Base-by-base conservation (phyloP, 2,329 filamentous ascomycete genomes). In the Colletotrichum orbiculare region DNA sequence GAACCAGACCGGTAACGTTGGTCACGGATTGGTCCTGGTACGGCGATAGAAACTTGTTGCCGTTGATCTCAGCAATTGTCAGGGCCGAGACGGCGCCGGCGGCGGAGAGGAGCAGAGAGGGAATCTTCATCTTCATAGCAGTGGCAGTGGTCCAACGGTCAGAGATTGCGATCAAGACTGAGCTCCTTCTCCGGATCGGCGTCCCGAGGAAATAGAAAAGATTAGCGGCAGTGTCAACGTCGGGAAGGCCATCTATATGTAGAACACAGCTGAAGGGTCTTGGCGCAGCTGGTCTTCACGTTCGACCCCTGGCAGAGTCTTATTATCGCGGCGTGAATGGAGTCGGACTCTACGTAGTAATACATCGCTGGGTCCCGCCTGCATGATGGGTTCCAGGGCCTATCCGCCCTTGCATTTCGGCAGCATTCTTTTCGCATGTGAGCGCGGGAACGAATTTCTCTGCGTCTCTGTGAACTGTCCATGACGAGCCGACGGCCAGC, bases 11-110 rank as follows among this genome's bases (percentile, higher is more conserved):
- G 39, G 83, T 82, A 60, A 92, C 81, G 61, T 85, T 84, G 25
- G 81, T 83, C 54, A 91, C 85, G 7, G 76, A 77, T 72, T 87
- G 77, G 53, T 84, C 85, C 8, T 79, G 79, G 73, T 86, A 85
- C 0, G 88, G 83, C 13, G 90, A 92, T 52, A 91, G 74, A 75
- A 86, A 92, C 25, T 76, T 82, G 71, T 87, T 82, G 69, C 89
- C 89, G 69, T 91, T 92, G 81, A 92, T 91, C 71, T 89, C 79
- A 64, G 82, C 79, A 70, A 89, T 87, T 63, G 83, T 83, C 60
- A 83, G 69, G 48, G 81, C 81, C 43, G 76, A 71, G 47, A 66
- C 76, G 42, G 71, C 66, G 69, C 72, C 61, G 55, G 72, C 71
- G 47, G 71, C 66, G 17, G 73, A 72, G 41, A 74, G 67, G 64